These are phyloP conservation scores for Phaffomyces antillensis DNA, from an alignment of 805 yeast genomes.

Conservation along the genomic window DNA sequence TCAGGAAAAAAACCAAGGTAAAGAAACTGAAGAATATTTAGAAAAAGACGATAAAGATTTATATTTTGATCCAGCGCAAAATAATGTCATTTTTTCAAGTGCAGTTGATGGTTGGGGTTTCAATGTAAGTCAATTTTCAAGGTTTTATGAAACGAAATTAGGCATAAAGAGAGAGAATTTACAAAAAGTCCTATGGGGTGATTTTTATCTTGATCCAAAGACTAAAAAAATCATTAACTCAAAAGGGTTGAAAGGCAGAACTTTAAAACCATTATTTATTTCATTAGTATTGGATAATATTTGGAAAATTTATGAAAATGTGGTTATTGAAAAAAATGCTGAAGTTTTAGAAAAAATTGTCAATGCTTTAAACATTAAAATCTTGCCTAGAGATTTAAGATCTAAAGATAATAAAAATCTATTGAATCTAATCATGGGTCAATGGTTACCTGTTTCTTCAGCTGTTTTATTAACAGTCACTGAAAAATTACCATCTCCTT, in stretches of 20 bases:
- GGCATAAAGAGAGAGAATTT: conserved; percentile 78
- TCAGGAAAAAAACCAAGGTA: conserved; percentile 37
- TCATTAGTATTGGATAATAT: conserved; percentile 80
- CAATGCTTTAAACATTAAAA: conserved; percentile 56
- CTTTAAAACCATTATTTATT: conserved; percentile 76
- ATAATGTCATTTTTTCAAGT: conserved; percentile 83
- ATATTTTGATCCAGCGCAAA: conserved; percentile 80
- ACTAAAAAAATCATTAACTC: conserved; percentile 73
- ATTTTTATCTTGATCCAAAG: conserved; percentile 82
- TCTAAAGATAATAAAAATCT: conserved; percentile 69
- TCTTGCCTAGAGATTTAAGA: conserved; percentile 67
- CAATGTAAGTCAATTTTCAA: conserved; percentile 80
- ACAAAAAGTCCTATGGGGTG: conserved; percentile 93
- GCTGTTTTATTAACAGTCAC: conserved; percentile 80
- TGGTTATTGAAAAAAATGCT: conserved; percentile 54
- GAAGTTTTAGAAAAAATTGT: conserved; percentile 74
- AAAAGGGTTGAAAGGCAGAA: conserved; percentile 54
- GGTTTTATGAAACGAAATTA: conserved; percentile 73
- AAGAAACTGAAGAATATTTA: conserved; percentile 41
- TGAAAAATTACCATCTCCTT: conserved; percentile 80
- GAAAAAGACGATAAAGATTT: conserved; percentile 76
- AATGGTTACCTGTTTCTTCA: conserved; percentile 91
- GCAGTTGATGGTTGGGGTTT: conserved; percentile 99
- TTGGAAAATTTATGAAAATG: conserved; percentile 83
- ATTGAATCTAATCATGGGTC: conserved; percentile 65